Percentiles rank a stretch among this genome's conserved stretches.
phyloP scores from a whole-genome alignment of 2,329 filamentous ascomycete species.

The Botrytis deweyae region DNA sequence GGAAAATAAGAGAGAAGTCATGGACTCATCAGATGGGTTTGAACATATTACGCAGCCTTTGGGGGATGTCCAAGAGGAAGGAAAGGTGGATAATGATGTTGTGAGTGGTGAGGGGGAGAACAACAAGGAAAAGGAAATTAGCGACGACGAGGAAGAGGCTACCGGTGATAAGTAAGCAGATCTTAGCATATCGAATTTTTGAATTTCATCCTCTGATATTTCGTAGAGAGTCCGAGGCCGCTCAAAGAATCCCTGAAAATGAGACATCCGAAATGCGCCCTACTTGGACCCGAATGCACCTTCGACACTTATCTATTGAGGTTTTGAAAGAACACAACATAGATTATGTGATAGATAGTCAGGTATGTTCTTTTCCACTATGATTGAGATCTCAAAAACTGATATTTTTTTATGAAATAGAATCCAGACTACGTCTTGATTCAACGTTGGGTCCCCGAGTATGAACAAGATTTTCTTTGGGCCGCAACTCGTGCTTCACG shows the following conservation, averaged over 20 bases:
- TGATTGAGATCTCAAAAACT: too few species aligned
- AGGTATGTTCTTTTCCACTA: background rate
- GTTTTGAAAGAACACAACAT: conserved; percentile 56
- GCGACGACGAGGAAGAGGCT: conserved; percentile 47
- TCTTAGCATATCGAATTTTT: conserved; percentile 39
- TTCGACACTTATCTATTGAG: conserved; percentile 60
- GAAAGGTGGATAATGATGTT: too few species aligned
- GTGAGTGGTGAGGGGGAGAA: background rate
- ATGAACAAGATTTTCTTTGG: conserved; percentile 70
- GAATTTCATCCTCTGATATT: conserved; percentile 31
- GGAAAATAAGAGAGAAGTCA: background rate
- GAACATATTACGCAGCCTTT: background rate
- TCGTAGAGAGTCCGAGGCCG: conserved; percentile 37
- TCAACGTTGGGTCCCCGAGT: conserved; percentile 69
- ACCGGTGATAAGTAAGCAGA: conserved; percentile 37
- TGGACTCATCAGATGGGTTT: background rate
- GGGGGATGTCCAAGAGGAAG: background rate
- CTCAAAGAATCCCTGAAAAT: conserved; percentile 48
- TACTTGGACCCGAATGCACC: conserved; percentile 63
- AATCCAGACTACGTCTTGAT: conserved; percentile 71
- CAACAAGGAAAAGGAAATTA: conserved; percentile 37
- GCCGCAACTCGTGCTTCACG: conserved; percentile 62
- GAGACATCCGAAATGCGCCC: conserved; percentile 41
- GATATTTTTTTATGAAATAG: conserved; percentile 37
- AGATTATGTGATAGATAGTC: conserved; percentile 54